A percentile compares a stretch with the other conserved stretches of the same genome.
phyloP scores from a whole-genome alignment of 768 basidiomycete genomes.

The Phaffia australis region DNA sequence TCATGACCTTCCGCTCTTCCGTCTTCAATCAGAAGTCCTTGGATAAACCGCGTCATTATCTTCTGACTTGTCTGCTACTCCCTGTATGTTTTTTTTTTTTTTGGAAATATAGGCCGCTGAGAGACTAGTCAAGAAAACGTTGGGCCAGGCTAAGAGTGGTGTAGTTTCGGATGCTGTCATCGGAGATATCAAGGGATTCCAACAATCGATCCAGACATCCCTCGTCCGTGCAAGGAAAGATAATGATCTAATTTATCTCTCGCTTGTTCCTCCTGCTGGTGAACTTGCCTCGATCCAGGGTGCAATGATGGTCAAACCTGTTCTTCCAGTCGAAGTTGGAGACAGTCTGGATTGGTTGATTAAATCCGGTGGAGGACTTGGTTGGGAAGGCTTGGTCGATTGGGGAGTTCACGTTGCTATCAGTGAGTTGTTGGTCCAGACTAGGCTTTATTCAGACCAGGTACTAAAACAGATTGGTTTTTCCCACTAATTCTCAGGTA shows the following conservation, averaged over 20 bases:
- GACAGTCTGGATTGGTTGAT: conserved; percentile 39
- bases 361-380: conserved; percentile 41
- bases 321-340: conserved; percentile 42
- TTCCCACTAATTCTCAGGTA: conserved; percentile 34
- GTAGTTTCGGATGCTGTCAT: conserved; percentile 54
- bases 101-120: conserved; percentile 47
- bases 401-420: conserved; percentile 85
- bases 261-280: conserved; percentile 64
- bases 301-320: conserved; percentile 55
- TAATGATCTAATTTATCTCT: conserved; percentile 91
- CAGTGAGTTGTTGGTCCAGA: conserved; percentile 47
- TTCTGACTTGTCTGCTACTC: background rate
- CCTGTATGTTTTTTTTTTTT: no score
- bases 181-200: conserved; percentile 64
- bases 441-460: background rate
- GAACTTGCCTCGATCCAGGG: conserved; percentile 56
- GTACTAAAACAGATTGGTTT: background rate
- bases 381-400: conserved; percentile 61
- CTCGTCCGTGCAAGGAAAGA: conserved; percentile 68
- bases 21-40: background rate
- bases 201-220: conserved; percentile 41
- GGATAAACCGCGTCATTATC: background rate
- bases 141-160: conserved; percentile 55
- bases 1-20: background rate
- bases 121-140: conserved; percentile 55